Evolutionary conservation across 1,139 yeast species (phyloP).

Genomic region (Pichia cactophila): DNA sequence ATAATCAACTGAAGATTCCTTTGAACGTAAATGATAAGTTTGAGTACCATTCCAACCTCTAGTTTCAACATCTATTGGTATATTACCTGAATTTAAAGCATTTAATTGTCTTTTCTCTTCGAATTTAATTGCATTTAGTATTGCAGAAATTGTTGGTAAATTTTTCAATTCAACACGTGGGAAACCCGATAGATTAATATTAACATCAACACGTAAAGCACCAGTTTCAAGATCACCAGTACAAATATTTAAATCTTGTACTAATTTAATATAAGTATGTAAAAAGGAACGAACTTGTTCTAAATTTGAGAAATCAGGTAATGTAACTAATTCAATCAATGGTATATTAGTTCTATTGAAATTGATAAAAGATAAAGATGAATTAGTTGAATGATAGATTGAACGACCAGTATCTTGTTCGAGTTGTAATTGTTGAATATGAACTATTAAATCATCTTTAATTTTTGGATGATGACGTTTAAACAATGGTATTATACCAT

Average conservation of each 20-base stretch:
- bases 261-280: slow-evolving; percentile 67
- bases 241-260: slow-evolving; percentile 64
- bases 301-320: slow-evolving; percentile 70
- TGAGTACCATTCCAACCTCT: slow-evolving; percentile 82
- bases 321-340: slow-evolving; percentile 82
- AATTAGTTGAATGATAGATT: slow-evolving; percentile 36
- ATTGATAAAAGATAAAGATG: slow-evolving; percentile 48
- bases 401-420: slow-evolving; percentile 96
- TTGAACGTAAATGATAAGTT: slow-evolving; percentile 62
- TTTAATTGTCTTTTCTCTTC: slow-evolving; percentile 64
- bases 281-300: slow-evolving; percentile 72
- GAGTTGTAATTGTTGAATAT: slow-evolving; percentile 70
- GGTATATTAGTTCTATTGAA: slow-evolving; percentile 82
- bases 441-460: slow-evolving; percentile 34
- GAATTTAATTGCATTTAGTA: slow-evolving; percentile 63
- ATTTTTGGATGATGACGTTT: slow-evolving; percentile 38
- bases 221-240: slow-evolving; percentile 92
- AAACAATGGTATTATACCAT: slow-evolving; percentile 49
- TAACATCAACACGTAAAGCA: slow-evolving; percentile 91
- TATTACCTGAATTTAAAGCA: slow-evolving; percentile 1
- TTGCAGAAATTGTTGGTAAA: slow-evolving; percentile 76
- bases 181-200: slow-evolving; percentile 65
- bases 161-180: slow-evolving; percentile 85
- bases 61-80: slow-evolving; percentile 46
- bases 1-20: slow-evolving; percentile 80